These are phyloP conservation scores for Rhexocercosporidium sp. DNA, from an alignment of 2,329 filamentous ascomycete species.

Conservation along the genomic window DNA sequence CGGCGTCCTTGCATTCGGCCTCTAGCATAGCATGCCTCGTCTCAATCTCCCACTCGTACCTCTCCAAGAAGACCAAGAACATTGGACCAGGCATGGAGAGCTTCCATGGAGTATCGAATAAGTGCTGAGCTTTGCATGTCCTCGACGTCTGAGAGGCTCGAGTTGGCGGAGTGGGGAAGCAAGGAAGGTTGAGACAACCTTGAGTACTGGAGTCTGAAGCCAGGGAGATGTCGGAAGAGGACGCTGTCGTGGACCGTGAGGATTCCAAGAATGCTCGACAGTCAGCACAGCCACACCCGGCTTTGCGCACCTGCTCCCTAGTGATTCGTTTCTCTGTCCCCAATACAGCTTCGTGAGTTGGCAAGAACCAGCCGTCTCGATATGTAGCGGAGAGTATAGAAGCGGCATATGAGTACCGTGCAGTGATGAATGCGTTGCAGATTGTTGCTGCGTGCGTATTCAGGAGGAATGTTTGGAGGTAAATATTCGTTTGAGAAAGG, in stretches of 20 bases:
- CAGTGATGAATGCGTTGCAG: constrained; percentile 30
- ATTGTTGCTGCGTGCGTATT: constrained; percentile 28
- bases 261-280: constrained; percentile 15
- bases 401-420: constrained; percentile 15
- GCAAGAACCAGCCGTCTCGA: constrained; percentile 29
- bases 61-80: constrained; percentile 31
- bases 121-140: constrained; percentile 1
- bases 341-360: constrained; percentile 26
- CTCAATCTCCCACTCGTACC: constrained; percentile 28
- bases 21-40: constrained; percentile 24
- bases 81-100: constrained; percentile 28
- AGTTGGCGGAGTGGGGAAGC: background rate
- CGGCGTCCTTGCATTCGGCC: background rate
- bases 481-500: constrained; percentile 27
- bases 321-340: constrained; percentile 18
- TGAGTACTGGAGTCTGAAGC: background rate
- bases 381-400: constrained; percentile 23
- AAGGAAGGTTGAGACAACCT: background rate
- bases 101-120: background rate
- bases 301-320: constrained; percentile 18
- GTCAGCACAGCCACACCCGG: constrained; percentile 16
- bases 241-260: constrained; percentile 3
- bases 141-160: background rate
- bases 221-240: constrained; percentile 14
- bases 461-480: constrained; percentile 30